Evolutionary conservation across 1,284 basidiomycete species (phyloP), one percentile per base, ranked within the genome.

Genomic region (Porogramme epimiltina): DNA sequence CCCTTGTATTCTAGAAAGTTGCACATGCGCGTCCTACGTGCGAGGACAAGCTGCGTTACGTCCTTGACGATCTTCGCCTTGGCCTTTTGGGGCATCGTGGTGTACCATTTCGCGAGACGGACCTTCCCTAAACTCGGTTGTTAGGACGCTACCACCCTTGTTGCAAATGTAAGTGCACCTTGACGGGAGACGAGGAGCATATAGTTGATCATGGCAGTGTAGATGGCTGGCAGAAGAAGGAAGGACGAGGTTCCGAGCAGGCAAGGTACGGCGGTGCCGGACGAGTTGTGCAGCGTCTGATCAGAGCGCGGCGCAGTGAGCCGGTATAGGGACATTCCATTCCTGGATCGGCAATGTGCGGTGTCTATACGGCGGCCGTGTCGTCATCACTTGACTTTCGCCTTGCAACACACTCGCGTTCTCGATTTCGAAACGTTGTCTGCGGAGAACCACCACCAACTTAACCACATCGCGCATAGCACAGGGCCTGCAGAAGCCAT

Each of bases 1-100:
- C 95, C 95, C 77, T 99, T 99, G 81, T 99, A 99, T 70, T 99
- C 97, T 46, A 99, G 74, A 68, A 99, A 95, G 74, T 99, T 99
- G 73, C 96, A 99, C 97, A 99, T 99, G 62, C 95, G 81, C 45
- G 97, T 98, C 59, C 97, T 82, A 41, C 97, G 84, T 40, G 95
- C 95, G 22, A 99, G 83, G 16, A 99, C 97, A 42, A 99, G 84
- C 74, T 99, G 97, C 0, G 97, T 99, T 23, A 99, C 96, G 70
- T 99, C 97, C 78, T 99, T 99, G 63, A 98, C 91, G 66, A 99
- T 98, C 85, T 99, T 99, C 53, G 87, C 85, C 76, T 99, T 99
- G 58, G 81, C 81, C 75, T 98, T 98, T 20, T 93, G 89, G 19
- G 92, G 82, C 78, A 98, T 87, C 1, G 97, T 99, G 41, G 91